Conservation (phyloP, 306 rosid species). For the Trifolium fragiferum region DNA sequence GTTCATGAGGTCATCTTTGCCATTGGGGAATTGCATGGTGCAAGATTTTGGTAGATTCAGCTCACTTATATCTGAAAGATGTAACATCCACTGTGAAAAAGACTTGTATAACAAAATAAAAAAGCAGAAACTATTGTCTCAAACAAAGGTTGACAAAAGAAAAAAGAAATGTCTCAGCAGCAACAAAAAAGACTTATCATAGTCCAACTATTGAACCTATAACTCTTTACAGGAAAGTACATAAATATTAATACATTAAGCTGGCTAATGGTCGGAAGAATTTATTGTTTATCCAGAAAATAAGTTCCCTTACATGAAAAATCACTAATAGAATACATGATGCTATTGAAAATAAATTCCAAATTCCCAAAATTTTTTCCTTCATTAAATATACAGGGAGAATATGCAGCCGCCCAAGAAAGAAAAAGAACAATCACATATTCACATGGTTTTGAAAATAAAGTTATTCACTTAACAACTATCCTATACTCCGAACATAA, state of each 20-base stretch:
- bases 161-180: slow-evolving; percentile 9
- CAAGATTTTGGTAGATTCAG: slow-evolving; percentile 91
- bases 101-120: slow-evolving; percentile 26
- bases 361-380: neutral
- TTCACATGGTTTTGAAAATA: neutral
- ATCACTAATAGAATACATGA: neutral
- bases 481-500: slow-evolving; percentile 8
- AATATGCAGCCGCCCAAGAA: slow-evolving; percentile 9
- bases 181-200: slow-evolving; percentile 8
- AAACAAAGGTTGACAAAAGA: neutral
- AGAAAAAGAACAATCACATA: neutral
- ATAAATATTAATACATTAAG: slow-evolving; percentile 18
- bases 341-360: slow-evolving; percentile 9
- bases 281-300: slow-evolving; percentile 27
- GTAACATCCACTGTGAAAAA: slow-evolving; percentile 37
- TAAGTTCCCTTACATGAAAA: slow-evolving; percentile 7
- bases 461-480: slow-evolving; percentile 7
- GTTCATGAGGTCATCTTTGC: slow-evolving; percentile 96
- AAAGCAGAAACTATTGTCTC: slow-evolving; percentile 13
- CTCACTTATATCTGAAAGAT: slow-evolving; percentile 86
- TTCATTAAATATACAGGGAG: neutral
- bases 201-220: slow-evolving; percentile 23
- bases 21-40: slow-evolving; percentile 77
- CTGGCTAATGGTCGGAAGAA: slow-evolving; percentile 6
- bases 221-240: slow-evolving; percentile 11